A percentile compares a stretch with the other conserved stretches of the same genome.
phyloP scores from a whole-genome alignment of 139 green algal genomes.

The Pseudopediastrum boryanum region DNA sequence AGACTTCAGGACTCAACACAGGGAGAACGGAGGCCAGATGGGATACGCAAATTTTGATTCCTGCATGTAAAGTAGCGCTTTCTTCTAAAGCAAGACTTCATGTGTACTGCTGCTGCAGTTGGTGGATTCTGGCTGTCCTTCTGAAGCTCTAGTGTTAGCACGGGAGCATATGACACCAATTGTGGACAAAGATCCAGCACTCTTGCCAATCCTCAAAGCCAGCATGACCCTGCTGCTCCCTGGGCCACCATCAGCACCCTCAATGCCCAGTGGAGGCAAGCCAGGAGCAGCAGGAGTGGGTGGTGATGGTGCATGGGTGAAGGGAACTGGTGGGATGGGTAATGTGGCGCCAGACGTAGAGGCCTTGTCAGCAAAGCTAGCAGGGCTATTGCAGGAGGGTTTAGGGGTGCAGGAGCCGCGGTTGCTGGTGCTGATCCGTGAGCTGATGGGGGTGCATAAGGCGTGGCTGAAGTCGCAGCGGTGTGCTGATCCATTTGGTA shows the following conservation, averaged over 20 bases:
- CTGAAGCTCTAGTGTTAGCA: constrained; percentile 29
- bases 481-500: constrained; percentile 48
- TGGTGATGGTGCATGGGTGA: background rate
- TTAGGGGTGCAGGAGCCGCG: constrained; percentile 37
- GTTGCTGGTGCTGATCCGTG: constrained; percentile 38
- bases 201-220: constrained; percentile 26
- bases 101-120: constrained; percentile 35
- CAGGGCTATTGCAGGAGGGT: constrained; percentile 36
- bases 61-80: too few species aligned
- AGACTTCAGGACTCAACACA: too few species aligned
- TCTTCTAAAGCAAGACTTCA: too few species aligned
- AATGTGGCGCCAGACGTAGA: too few species aligned
- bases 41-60: too few species aligned
- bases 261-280: background rate
- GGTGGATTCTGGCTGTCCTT: constrained; percentile 17
- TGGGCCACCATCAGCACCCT: constrained; percentile 2
- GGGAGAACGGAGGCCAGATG: too few species aligned
- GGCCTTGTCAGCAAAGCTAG: too few species aligned
- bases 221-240: constrained; percentile 33
- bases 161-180: constrained; percentile 40
- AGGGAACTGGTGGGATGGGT: background rate
- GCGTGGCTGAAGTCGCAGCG: constrained; percentile 48
- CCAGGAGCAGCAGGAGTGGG: constrained; percentile 25
- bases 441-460: constrained; percentile 51
- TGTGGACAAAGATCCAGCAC: constrained; percentile 17